Conservation (phyloP, 148 eudicot species). For the Rhododendron mucronatum region DNA sequence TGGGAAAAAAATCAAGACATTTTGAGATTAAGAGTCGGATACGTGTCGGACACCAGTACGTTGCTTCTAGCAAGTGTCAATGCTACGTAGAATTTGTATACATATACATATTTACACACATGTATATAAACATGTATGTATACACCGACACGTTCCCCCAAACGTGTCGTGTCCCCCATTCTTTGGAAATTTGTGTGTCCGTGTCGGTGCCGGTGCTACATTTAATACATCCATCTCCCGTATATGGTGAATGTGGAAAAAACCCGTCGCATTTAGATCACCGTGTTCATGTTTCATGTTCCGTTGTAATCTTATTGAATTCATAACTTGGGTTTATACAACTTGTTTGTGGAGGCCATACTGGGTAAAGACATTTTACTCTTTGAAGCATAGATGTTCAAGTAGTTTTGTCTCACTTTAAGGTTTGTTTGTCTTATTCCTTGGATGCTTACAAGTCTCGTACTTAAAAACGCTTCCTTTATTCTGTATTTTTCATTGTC, state of each 20-base stretch:
- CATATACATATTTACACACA: no score
- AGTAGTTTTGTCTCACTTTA: neutral
- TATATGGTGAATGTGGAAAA: neutral
- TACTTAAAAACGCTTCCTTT: neutral
- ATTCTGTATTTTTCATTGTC: neutral
- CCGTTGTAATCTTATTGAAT: neutral
- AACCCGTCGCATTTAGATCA: neutral
- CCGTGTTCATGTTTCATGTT: neutral
- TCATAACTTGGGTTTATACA: neutral
- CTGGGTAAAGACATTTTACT: neutral
- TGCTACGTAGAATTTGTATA: no score
- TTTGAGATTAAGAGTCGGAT: no score
- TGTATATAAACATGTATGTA: no score
- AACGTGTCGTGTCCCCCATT: no score
- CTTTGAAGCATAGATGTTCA: neutral
- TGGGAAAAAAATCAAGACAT: no score
- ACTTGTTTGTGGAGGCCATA: neutral
- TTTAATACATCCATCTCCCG: neutral
- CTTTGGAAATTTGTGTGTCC: no score
- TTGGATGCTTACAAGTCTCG: neutral
- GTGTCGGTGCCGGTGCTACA: no score
- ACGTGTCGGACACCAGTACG: no score
- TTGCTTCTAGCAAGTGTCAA: no score
- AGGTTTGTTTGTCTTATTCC: neutral
- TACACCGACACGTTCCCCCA: no score